Conservation (phyloP, 2,329 filamentous ascomycete species). For the Diaporthe destruens region DNA sequence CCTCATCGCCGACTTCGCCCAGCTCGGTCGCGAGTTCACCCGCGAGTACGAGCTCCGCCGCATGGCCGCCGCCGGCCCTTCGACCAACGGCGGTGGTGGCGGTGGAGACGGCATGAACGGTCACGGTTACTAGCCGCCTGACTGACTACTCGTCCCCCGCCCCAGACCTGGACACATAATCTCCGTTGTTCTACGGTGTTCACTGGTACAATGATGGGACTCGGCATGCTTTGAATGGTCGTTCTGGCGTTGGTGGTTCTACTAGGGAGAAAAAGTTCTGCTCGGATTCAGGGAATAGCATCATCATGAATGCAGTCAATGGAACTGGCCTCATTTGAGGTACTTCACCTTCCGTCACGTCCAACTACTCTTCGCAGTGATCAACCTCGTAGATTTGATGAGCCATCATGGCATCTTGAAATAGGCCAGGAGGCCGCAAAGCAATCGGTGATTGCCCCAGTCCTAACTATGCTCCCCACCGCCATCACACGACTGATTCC, state of each 20-base stretch:
- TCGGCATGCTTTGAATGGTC: slow-evolving; percentile 22
- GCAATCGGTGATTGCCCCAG: neutral
- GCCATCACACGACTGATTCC: neutral
- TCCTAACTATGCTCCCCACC: neutral
- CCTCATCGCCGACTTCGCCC: slow-evolving; percentile 83
- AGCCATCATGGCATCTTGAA: neutral
- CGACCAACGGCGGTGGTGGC: slow-evolving; percentile 53
- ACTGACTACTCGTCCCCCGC: neutral
- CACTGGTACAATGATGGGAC: neutral
- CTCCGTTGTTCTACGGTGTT: neutral
- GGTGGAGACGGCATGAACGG: slow-evolving; percentile 45
- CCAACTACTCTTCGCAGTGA: neutral
- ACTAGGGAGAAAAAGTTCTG: slow-evolving; percentile 1
- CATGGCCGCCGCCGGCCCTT: slow-evolving; percentile 78
- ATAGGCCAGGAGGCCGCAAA: neutral
- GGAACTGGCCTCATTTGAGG: neutral
- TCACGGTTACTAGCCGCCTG: slow-evolving; percentile 43
- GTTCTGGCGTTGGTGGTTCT: slow-evolving; percentile 30
- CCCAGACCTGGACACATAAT: neutral
- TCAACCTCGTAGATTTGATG: slow-evolving; percentile 2
- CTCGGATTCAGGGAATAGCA: slow-evolving; percentile 9
- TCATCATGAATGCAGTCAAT: slow-evolving; percentile 20
- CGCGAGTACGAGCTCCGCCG: slow-evolving; percentile 92
- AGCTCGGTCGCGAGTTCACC: slow-evolving; percentile 88
- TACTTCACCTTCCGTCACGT: neutral